Conservation (phyloP, 352 stramenopile genomes). For the Phytophthora meadii region DNA sequence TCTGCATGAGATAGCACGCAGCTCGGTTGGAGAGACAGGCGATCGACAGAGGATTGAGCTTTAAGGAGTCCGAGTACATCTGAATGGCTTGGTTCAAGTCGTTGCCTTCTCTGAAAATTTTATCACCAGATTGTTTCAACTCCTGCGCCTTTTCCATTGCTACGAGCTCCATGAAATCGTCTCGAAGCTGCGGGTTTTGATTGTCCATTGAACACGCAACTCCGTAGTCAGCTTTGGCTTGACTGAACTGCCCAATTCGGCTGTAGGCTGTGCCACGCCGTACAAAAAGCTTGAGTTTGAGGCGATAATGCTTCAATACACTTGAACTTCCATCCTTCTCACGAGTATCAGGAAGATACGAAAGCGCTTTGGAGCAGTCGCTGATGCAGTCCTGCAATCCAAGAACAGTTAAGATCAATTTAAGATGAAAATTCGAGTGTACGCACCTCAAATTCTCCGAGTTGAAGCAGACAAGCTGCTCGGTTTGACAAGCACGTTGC, state of each 20-base stretch:
- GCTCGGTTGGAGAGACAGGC: conserved; percentile 82
- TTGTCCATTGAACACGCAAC: conserved; percentile 79
- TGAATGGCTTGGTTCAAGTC: conserved; percentile 51
- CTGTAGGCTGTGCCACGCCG: conserved; percentile 76
- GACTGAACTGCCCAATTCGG: conserved; percentile 58
- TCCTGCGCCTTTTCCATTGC: conserved; percentile 62
- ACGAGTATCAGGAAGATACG: conserved; percentile 69
- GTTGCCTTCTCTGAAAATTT: conserved; percentile 44
- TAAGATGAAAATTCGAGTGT: too few relatives aligned
- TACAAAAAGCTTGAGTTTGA: conserved; percentile 82
- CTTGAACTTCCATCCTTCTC: conserved; percentile 33
- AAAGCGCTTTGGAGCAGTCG: conserved; percentile 75
- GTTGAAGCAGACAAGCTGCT: conserved; percentile 67
- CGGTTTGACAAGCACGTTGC: conserved; percentile 76
- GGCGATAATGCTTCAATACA: conserved; percentile 55
- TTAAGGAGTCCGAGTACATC: conserved; percentile 67
- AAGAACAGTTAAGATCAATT: not conserved
- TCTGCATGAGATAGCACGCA: conserved; percentile 64
- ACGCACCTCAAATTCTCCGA: conserved; percentile 61
- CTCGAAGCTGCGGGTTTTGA: conserved; percentile 67
- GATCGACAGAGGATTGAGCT: conserved; percentile 65
- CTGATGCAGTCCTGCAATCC: conserved; percentile 54
- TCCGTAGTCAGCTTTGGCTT: conserved; percentile 83
- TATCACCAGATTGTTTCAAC: conserved; percentile 58
- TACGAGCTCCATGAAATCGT: conserved; percentile 75